Percentiles rank a stretch among this genome's conserved stretches.
These are phyloP conservation scores for Aspergillus intermedius DNA, from an alignment of 2,329 filamentous ascomycete genomes.

Conservation along the genomic window DNA sequence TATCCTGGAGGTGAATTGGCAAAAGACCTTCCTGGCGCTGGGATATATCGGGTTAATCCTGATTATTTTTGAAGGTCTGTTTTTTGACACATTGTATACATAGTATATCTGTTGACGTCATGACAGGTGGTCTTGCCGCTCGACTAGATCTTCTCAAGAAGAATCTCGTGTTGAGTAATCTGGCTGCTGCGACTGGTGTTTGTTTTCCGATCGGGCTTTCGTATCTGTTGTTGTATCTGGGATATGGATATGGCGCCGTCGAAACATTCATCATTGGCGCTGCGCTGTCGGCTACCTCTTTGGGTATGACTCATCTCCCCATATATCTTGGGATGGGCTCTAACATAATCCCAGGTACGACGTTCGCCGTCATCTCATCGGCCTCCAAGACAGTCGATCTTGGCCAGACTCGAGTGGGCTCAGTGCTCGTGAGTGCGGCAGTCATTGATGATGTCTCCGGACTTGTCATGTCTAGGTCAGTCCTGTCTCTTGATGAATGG, in stretches of 20 bases:
- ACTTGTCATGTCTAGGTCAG: conserved; percentile 32
- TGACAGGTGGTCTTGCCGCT: conserved; percentile 39
- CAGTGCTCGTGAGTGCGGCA: conserved; percentile 42
- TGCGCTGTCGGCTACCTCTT: conserved; percentile 24
- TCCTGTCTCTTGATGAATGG: background rate
- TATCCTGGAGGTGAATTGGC: conserved; percentile 39
- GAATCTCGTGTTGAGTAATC: conserved; percentile 38
- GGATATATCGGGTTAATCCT: conserved; percentile 46
- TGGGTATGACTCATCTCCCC: conserved; percentile 12
- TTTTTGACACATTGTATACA: background rate
- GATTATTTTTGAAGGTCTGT: conserved; percentile 43
- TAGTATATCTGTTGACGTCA: conserved; percentile 3
- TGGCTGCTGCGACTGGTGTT: conserved; percentile 41
- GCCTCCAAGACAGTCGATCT: conserved; percentile 33
- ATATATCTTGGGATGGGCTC: background rate
- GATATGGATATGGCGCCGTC: conserved; percentile 36
- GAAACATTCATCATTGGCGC: conserved; percentile 28
- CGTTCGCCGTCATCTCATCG: conserved; percentile 25
- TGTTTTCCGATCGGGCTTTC: conserved; percentile 43
- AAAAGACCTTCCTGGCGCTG: conserved; percentile 41
- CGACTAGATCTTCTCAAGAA: conserved; percentile 42
- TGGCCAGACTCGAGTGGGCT: conserved; percentile 38
- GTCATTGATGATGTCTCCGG: conserved; percentile 44
- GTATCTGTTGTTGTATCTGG: conserved; percentile 39
- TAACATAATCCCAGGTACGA: conserved; percentile 15